Evolutionary conservation across 2,329 filamentous ascomycete genomes (phyloP), one percentile per base, ranked within the genome.

Genomic region (Ceratocystis albifundus): DNA sequence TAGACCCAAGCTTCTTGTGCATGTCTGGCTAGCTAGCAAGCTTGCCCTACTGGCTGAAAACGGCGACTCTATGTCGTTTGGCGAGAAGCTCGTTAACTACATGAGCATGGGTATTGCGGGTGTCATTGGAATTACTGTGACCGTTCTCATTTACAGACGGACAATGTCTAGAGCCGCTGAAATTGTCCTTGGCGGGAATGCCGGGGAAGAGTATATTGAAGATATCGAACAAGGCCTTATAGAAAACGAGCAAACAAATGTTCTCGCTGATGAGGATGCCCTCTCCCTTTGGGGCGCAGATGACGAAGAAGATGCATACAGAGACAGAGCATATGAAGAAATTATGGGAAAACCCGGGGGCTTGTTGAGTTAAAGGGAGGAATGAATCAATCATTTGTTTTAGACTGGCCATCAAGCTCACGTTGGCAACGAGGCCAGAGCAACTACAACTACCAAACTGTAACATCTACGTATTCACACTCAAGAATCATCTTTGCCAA

Each of bases 21-120:
- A 96, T 73, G 85, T 96, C 71, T 99, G 96, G 77, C 90, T 99
- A 72, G 94, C 94, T 69, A 87, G 84, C 72, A 84, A 91, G 66
- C 79, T 99, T 17, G 90, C 90, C 57, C 80, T 87, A 64, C 84
- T 99, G 44, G 90, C 89, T n/a, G 89, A 96, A 71, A 83, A 84
- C 66, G 88, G 87, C 69, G 90, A 89, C 73, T 83, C 88, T 70
- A 96, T 97, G 93, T 86, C 88, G 68, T 76, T 82, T 2, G 81
- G 82, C 69, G 89, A 89, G 69, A 94, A 92, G 74, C 81, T 85
- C 32, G 79, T 97, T 71, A 96, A 94, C 76, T 96, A 96, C 74
- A 75, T 87, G 28, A 88, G 86, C 76, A 96, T 97, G 75, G 73
- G 84, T 15, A 75, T 92, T 67, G 88, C 90, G 32, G 82, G 84